Conservation (phyloP, 306 rosid genomes). For the Inga laurina region DNA sequence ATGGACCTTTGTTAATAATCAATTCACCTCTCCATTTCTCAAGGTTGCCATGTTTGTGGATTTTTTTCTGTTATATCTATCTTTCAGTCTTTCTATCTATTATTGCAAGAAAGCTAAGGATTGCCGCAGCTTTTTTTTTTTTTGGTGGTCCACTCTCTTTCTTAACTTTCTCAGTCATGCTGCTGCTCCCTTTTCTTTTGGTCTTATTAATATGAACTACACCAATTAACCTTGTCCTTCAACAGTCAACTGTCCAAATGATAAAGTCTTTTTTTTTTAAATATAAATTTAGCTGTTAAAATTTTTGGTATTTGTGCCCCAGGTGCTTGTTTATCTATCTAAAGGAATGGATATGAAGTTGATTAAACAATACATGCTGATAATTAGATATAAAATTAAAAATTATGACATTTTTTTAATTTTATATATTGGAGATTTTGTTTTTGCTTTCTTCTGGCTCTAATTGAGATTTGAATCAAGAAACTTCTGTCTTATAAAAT, state of each 20-base stretch:
- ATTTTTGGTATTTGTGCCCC: background rate
- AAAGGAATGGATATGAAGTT: background rate
- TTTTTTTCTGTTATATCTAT: background rate
- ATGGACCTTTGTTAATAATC: background rate
- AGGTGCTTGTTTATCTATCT: background rate
- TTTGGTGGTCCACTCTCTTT: background rate
- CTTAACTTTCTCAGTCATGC: background rate
- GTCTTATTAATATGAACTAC: background rate
- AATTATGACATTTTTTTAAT: background rate
- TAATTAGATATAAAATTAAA: background rate
- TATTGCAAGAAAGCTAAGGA: background rate
- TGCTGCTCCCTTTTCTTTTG: background rate
- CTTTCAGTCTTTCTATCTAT: background rate
- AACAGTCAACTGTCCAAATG: background rate
- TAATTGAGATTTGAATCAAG: background rate
- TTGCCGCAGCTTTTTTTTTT: background rate
- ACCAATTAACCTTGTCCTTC: background rate
- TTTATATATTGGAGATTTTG: background rate
- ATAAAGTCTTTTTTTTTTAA: background rate
- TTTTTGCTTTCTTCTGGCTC: background rate
- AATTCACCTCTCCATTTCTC: background rate
- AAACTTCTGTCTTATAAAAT: background rate
- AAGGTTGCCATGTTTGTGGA: background rate
- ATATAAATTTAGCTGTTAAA: background rate
- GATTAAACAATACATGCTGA: background rate